Evolutionary conservation across 371 early-diverging fungal species (phyloP), one percentile per base, ranked within the genome.

Genomic region (Coemansia sp.): DNA sequence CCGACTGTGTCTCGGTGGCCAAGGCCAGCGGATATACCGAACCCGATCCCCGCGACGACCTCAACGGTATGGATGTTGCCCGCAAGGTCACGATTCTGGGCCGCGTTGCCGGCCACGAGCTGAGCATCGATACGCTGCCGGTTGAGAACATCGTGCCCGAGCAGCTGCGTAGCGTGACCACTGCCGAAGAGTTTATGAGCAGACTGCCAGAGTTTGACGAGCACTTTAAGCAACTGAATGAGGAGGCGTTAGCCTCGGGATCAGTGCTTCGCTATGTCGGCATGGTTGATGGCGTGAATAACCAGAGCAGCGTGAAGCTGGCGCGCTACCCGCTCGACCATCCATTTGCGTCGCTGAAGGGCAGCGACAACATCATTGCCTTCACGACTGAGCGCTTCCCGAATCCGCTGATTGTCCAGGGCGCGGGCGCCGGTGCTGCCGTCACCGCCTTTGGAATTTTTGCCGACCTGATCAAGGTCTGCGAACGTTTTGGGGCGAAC

Each of bases 11-110:
- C 56, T 78, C 83, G 65, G 86, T 86, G 3, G 99, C 97, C 59
- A 96, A 93, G 80, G 88, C 87, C 40, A 83, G 89, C 35, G 99
- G 99, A 0, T 98, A 93, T 80, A 98, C 99, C 82, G 99, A 98
- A 74, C 99, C 99, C 47, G 98, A 98, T 76, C 98, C 99, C 45
- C 85, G 97, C 55, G 99, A 98, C 76, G 99, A 98, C 70, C 84
- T 97, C 70, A 97, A 95, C 67, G 99, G 99, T 47, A 87, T 96
- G 89, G 99, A 98, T 74, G 96, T 98, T n/a, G 98, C 93, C 16
- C 90, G 98, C 63, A 98, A 98, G 82, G 91, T 80, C 48, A 85
- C 87, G 7, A 98, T 98, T 57, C 84, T 95, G 26, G 95, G 90
- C 20, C 91, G 98, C 54, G 80, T 92, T 34, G 90, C 94, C 32